These are phyloP conservation scores for Diaporthe sp. DNA, from an alignment of 2,329 filamentous ascomycete species.

Conservation along the genomic window DNA sequence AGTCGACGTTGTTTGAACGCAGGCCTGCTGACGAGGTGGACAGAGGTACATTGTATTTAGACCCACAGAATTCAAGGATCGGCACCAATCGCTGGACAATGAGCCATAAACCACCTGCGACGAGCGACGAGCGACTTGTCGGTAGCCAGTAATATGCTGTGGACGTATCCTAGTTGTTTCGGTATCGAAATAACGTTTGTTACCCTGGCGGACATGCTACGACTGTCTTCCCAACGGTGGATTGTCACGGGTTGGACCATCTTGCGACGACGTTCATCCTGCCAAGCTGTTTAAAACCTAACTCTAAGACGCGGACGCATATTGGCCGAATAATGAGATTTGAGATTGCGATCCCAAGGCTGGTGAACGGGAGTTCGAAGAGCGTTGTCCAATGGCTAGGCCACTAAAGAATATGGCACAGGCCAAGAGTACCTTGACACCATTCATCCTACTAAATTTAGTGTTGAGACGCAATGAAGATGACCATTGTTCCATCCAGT, in stretches of 20 bases:
- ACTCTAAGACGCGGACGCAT: slow-evolving; percentile 18
- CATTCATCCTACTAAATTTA: no score
- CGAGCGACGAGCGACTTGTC: neutral
- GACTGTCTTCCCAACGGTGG: neutral
- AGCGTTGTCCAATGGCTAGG: no score
- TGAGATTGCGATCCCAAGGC: slow-evolving; percentile 10
- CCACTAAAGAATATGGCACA: no score
- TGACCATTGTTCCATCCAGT: no score
- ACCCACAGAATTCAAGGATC: neutral
- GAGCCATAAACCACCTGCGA: neutral
- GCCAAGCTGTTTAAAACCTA: slow-evolving; percentile 17
- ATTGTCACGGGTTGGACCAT: neutral
- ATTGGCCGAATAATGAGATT: slow-evolving; percentile 16
- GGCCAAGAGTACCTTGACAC: no score
- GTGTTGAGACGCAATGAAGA: no score
- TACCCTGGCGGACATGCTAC: neutral
- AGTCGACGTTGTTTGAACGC: neutral
- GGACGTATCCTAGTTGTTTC: neutral
- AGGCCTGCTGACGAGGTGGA: neutral
- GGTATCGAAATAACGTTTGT: slow-evolving; percentile 3
- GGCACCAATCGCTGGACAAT: neutral
- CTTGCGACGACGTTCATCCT: slow-evolving; percentile 24
- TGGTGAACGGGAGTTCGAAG: no score
- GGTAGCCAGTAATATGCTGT: slow-evolving; percentile 2
- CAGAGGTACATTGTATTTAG: neutral